A percentile compares a stretch with the other conserved stretches of the same genome.
Conservation (phyloP, 306 rosid genomes). For the Hylodesmum podocarpum region DNA sequence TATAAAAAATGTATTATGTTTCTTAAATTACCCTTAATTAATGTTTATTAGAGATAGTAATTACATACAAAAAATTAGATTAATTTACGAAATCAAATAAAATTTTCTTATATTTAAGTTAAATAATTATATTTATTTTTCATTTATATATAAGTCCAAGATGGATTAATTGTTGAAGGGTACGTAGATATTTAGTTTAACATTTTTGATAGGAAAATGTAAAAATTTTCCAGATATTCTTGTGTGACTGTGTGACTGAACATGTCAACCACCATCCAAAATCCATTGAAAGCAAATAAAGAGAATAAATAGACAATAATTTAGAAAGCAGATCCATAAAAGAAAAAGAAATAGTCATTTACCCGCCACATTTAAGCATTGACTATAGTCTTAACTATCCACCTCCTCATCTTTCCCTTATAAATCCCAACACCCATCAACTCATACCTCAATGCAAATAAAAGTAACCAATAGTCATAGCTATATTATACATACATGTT, state of each 20-base stretch:
- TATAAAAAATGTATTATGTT: too few species aligned
- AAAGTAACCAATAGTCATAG: background rate
- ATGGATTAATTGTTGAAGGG: too few species aligned
- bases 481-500: background rate
- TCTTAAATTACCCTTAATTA: too few species aligned
- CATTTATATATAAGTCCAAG: too few species aligned
- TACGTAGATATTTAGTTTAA: too few species aligned
- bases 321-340: background rate
- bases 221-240: conserved; percentile 9
- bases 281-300: conserved; percentile 17
- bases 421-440: conserved; percentile 11
- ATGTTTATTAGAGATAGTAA: too few species aligned
- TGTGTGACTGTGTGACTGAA: conserved; percentile 36
- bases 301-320: background rate
- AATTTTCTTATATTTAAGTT: too few species aligned
- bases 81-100: too few species aligned
- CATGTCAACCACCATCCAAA: conserved; percentile 49
- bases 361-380: conserved; percentile 35
- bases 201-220: background rate
- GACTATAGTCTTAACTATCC: background rate
- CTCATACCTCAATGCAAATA: conserved; percentile 15
- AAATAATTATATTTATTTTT: too few species aligned
- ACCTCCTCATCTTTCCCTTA: conserved; percentile 15
- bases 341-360: conserved; percentile 18
- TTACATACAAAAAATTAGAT: too few species aligned